Base-by-base conservation (phyloP, 352 stramenopile species). In the Pythium chondricola region DNA sequence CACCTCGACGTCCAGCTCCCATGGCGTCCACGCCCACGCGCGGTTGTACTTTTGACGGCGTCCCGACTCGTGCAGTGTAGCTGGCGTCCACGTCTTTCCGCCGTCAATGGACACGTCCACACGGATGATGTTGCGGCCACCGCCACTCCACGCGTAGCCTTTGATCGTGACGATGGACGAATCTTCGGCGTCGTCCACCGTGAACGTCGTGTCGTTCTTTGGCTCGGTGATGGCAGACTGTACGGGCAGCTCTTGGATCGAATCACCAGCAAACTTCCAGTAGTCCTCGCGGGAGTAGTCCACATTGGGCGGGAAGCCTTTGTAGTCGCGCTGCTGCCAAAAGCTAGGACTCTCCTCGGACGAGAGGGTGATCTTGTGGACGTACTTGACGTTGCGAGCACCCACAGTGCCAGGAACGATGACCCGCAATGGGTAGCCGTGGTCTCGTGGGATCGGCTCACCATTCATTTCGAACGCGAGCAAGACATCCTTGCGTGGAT, bases 381-480 rank as follows among this genome's bases (percentile, higher is more conserved):
- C 54, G 74, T 96, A 99, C 65, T 99, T 99, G 35, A 99, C 95
- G 58, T 97, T 97, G 6, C 97, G 83, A 21, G 95, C 95, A 8
- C 90, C 96, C 10, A 97, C 88, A 24, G 77, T 92, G 3, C 97
- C 97, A 6, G 97, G 97, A 7, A 99, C 92, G 36, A 99, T 96
- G 18, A 96, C 72, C 17, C 97, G 88, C 21, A 99, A 49, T 11
- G 97, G 97, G 62, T 88, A 98, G 7, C 97, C 96, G 60, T 99
- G 97, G 65, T 99, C 96, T 2, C 90, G 76, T 9, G 89, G 87
- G 39, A 96, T 87, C 5, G 75, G 76, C 54, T 90, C 75, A 7
- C 77, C 97, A 62, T 99, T 99, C 96, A 99, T 99, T 79, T 98
- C 93, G 52, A 98, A 99, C 4, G 95, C 95, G n/a, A 99, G 60